These are phyloP conservation scores for Ophiostoma triangulosporum DNA, from an alignment of 2,329 filamentous ascomycete species.

Conservation along the genomic window DNA sequence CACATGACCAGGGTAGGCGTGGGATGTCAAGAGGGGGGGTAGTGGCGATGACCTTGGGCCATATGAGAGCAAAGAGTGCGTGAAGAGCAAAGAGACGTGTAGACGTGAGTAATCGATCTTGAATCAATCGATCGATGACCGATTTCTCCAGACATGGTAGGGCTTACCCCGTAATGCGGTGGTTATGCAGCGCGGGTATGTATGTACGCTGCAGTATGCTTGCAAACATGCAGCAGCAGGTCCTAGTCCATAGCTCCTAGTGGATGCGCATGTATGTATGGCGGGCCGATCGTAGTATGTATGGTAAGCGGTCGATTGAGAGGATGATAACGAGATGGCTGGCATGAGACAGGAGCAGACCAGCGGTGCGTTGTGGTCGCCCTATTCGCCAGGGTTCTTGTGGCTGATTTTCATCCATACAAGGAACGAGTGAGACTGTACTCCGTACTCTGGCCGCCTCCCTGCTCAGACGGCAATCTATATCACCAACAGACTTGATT, in stretches of 20 bases:
- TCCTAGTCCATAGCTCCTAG: too few relatives aligned
- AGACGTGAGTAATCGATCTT: neutral
- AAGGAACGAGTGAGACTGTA: neutral
- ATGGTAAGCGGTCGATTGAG: too few relatives aligned
- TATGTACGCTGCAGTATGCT: conserved; percentile 7
- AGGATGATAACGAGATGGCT: too few relatives aligned
- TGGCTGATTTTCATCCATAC: too few relatives aligned
- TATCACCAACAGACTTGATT: neutral
- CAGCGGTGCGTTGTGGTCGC: too few relatives aligned
- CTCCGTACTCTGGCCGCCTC: neutral
- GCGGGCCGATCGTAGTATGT: too few relatives aligned
- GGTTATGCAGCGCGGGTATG: conserved; percentile 8
- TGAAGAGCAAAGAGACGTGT: neutral
- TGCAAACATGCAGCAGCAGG: conserved; percentile 4
- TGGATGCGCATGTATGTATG: neutral
- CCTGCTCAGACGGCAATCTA: neutral
- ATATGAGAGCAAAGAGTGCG: too few relatives aligned
- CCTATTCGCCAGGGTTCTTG: too few relatives aligned
- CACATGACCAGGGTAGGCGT: neutral
- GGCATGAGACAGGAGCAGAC: too few relatives aligned
- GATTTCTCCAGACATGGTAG: neutral
- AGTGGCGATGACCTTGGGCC: too few relatives aligned
- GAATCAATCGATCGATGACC: too few relatives aligned
- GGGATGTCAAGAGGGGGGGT: neutral
- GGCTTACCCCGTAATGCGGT: neutral